Evolutionary conservation across 1,139 yeast species (phyloP).

Genomic region (Nakaseomyces uthaithaninus): DNA sequence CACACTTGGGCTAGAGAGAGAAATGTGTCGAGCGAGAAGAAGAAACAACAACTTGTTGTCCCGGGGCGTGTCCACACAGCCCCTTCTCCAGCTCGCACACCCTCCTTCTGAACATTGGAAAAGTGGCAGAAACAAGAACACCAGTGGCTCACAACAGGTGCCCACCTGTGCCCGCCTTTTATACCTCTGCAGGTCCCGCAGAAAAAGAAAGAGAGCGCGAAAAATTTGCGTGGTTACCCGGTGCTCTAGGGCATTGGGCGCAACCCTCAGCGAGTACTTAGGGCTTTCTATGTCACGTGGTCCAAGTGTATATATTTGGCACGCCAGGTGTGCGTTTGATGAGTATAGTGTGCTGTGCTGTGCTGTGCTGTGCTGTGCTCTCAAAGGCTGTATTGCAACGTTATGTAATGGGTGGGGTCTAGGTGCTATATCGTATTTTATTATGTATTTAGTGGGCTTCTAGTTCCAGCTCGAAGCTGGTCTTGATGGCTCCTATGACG

Average conservation of each 20-base stretch:
- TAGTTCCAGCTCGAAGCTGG: conserved; percentile 33
- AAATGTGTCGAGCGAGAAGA: not conserved
- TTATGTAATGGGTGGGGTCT: not conserved
- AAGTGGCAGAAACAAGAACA: no score
- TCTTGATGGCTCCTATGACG: conserved; percentile 76
- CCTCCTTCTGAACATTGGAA: not conserved
- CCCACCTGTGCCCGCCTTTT: no score
- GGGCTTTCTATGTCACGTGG: no score
- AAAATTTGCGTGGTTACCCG: not conserved
- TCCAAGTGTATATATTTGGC: no score
- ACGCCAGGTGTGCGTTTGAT: no score
- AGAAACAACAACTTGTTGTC: conserved; percentile 3
- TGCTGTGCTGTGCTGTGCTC: no score
- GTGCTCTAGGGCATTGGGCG: not conserved
- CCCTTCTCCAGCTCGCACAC: not conserved
- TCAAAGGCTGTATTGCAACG: not conserved
- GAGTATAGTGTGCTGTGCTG: no score
- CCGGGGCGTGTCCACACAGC: conserved; percentile 2
- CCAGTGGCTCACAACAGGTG: no score
- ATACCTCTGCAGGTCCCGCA: not conserved
- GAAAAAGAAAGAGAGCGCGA: not conserved
- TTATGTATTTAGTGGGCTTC: not conserved
- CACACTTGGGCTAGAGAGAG: no score
- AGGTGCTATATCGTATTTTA: no score
- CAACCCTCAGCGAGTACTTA: no score